Evolutionary conservation across 2,329 filamentous ascomycete species (phyloP), one percentile per base, ranked within the genome.

Genomic region (Curvularia sp.): DNA sequence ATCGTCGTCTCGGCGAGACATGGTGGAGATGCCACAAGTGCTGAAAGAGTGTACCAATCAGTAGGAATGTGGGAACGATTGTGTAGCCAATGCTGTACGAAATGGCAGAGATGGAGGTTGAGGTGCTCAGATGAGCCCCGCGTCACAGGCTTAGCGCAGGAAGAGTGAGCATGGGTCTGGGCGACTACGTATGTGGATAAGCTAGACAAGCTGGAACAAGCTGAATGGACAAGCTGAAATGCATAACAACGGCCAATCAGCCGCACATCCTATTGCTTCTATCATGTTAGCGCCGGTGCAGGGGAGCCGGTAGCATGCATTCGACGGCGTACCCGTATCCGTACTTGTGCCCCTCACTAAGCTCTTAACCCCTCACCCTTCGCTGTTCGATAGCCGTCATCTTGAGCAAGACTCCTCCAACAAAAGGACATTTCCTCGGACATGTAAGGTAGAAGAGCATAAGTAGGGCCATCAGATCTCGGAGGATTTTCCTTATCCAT

Each of bases 1-100:
- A 60, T 80, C 78, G 65, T 86, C 82, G 63, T 86, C 81, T 55
- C 78, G 63, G 48, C 68, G 70, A 58, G 75, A 67, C 75, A 77
- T 77, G 44, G 60, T 60, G 55, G 28, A 58, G 56, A 61, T 58
- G 61, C 22, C 58, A 30, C 58, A 63, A 63, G 62, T 63, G 39
- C 61, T 54, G 31, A 30, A 47, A 24, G 51, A 30, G 22, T 43
- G 41, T 24, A 24, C 41, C 33, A n/a, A 20, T 46, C 46, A 31
- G 41, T 39, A 33, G 30, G 24, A 22, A 15, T 15, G 24, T 8
- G 5, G 13, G 22, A 28, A n/a, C 5, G 22, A 38, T 46, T 22
- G 52, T 56, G 52, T 42, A 57, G 47, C 30, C 55, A 48, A 41
- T 47, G 56, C 44, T 60, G 51, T 46, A 47, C 13, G 35, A 28